These are phyloP conservation scores for Volvox africanus DNA, from an alignment of 139 green algal genomes.

Conservation along the genomic window DNA sequence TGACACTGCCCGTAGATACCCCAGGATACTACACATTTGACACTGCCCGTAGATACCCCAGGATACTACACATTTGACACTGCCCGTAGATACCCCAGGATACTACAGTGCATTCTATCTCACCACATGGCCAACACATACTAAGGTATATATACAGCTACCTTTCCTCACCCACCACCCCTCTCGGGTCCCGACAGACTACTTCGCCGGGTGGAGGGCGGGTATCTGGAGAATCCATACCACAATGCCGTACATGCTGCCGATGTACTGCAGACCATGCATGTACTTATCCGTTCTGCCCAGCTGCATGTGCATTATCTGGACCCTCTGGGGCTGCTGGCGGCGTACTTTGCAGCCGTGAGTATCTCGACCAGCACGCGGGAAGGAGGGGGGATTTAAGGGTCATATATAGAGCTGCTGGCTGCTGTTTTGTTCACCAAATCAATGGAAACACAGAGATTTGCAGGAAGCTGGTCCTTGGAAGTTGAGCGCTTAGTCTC, in stretches of 20 bases:
- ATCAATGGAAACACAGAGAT: background rate
- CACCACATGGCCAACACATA: background rate
- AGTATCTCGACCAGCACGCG: background rate
- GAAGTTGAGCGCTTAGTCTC: background rate
- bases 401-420: background rate
- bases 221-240: constrained; percentile 59
- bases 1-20: too few species aligned
- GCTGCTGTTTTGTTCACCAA: background rate
- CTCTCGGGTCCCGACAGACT: background rate
- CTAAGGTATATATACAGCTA: background rate
- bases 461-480: too few species aligned
- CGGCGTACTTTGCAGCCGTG: constrained; percentile 28
- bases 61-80: too few species aligned
- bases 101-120: background rate
- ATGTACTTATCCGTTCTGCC: constrained; percentile 57
- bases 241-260: constrained; percentile 66
- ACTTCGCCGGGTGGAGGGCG: constrained; percentile 29
- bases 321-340: constrained; percentile 28
- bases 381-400: background rate
- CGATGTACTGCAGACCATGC: constrained; percentile 67
- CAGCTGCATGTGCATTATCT: constrained; percentile 32
- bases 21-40: too few species aligned
- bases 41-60: too few species aligned
- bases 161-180: background rate
- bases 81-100: too few species aligned